Base-by-base conservation (phyloP, 1,284 basidiomycete species). In the Rhizoctonia solani region DNA sequence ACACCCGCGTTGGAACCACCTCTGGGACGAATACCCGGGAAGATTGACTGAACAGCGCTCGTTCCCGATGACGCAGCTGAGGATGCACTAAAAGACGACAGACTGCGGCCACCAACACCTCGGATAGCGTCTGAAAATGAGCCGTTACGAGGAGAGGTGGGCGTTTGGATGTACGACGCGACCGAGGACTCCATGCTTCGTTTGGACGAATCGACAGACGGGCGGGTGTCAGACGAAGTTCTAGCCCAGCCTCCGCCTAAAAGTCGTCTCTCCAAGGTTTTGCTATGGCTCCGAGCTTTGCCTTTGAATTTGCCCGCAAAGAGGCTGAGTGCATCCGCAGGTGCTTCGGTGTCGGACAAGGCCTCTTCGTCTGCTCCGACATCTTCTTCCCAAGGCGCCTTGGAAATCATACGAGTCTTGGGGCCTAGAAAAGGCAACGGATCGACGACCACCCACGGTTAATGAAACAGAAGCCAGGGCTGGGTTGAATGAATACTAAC, bases 351-450 rank as follows among this genome's bases (percentile, higher is more conserved):
- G n/a, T 63, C 59, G 11, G 59, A 63, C 47, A 63, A n/a, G 34
- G 59, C 59, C 59, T 63, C 47, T 49, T 49, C 46, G n/a, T 52
- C 59, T 13, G 21, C 21, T 13, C 46, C 32, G 23, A 9, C 47
- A 65, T 52, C 61, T 27, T 54, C 68, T 44, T 69, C 59, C 68
- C 68, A 69, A 47, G 68, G 68, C 3, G 68, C 68, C 41, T 55
- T 54, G 27, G 68, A 69, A 65, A 69, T 54, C 32, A 66, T 13
- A 9, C 63, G 66, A 23, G 63, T 65, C 61, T 66, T 69, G 39
- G 68, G 68, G 25, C 68, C 68, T 54, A 47, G 34, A 41, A 27
- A 30, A 29, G 32, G 4, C 32, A 34, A 34, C 32, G 32, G 32
- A 34, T 34, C 32, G 32, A 34, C 32, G 32, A 34, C 11, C 32